These are phyloP conservation scores for Prinsepia uniflora DNA, from an alignment of 306 rosid species.

Conservation along the genomic window DNA sequence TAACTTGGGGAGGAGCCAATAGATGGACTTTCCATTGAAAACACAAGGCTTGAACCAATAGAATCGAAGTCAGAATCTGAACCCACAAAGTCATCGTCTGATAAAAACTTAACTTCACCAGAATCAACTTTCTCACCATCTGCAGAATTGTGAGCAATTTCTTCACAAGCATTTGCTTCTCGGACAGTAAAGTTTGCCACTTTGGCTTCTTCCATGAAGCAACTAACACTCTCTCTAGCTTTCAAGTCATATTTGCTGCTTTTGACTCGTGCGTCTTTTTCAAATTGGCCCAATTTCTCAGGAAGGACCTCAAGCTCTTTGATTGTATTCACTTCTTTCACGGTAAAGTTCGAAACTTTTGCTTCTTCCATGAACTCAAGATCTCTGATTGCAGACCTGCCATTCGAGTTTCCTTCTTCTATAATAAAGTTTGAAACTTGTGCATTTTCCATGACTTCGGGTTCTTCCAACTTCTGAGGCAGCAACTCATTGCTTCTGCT, in stretches of 20 bases:
- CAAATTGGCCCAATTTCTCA: slow-evolving; percentile 23
- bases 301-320: slow-evolving; percentile 40
- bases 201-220: slow-evolving; percentile 48
- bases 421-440: no score
- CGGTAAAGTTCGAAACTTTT: no score
- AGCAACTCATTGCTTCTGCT: slow-evolving; percentile 6
- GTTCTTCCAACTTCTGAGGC: no score
- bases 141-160: slow-evolving; percentile 19
- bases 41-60: slow-evolving; percentile 27
- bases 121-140: slow-evolving; percentile 12
- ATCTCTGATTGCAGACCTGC: slow-evolving; percentile 26
- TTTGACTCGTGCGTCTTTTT: slow-evolving; percentile 42
- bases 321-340: neutral
- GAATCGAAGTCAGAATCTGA: slow-evolving; percentile 45
- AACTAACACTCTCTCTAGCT: slow-evolving; percentile 38
- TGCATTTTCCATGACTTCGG: no score
- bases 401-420: slow-evolving; percentile 19
- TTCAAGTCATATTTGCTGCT: slow-evolving; percentile 46
- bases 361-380: neutral
- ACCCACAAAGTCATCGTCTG: slow-evolving; percentile 39
- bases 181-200: slow-evolving; percentile 40
- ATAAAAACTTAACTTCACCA: slow-evolving; percentile 22
- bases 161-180: slow-evolving; percentile 29
- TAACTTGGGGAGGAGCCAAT: slow-evolving; percentile 23
- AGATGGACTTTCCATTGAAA: slow-evolving; percentile 17